Percentiles rank a stretch among this genome's conserved stretches.
Conservation (phyloP, 176 grass and related monocot genomes). For the Elymus sibiricus region DNA sequence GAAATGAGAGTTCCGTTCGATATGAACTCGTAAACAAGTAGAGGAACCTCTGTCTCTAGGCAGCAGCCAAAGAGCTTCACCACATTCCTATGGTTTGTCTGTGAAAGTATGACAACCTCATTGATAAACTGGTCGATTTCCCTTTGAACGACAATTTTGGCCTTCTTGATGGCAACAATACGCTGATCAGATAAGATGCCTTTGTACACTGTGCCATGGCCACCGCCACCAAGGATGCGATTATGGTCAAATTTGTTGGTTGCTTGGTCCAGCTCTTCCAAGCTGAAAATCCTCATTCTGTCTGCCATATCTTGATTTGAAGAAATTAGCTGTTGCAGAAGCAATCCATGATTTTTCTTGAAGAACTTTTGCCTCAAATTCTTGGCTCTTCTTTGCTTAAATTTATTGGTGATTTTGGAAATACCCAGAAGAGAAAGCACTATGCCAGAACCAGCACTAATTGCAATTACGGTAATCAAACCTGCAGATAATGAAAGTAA, state of each 20-base stretch:
- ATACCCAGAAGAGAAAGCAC: no score
- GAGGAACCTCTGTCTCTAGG: not conserved
- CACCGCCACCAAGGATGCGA: not conserved
- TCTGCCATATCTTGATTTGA: not conserved
- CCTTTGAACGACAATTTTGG: not conserved
- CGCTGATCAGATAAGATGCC: not conserved
- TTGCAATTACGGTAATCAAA: no score
- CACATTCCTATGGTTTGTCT: not conserved
- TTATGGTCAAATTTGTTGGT: constrained; percentile 6
- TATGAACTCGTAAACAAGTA: not conserved
- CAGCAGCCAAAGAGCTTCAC: not conserved
- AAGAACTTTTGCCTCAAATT: not conserved
- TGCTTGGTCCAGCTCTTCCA: not conserved
- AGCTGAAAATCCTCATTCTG: not conserved
- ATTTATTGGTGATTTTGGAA: no score
- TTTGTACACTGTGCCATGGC: not conserved
- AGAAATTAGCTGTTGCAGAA: not conserved
- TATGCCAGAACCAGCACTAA: no score
- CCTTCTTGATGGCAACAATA: not conserved
- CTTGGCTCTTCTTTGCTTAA: not conserved
- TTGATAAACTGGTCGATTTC: not conserved
- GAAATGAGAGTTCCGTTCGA: not conserved
- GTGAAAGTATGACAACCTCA: not conserved
- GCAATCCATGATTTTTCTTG: not conserved
- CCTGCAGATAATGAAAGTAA: no score